Base-by-base conservation (phyloP, 495 filamentous ascomycete species). In the Penicillium desertorum region DNA sequence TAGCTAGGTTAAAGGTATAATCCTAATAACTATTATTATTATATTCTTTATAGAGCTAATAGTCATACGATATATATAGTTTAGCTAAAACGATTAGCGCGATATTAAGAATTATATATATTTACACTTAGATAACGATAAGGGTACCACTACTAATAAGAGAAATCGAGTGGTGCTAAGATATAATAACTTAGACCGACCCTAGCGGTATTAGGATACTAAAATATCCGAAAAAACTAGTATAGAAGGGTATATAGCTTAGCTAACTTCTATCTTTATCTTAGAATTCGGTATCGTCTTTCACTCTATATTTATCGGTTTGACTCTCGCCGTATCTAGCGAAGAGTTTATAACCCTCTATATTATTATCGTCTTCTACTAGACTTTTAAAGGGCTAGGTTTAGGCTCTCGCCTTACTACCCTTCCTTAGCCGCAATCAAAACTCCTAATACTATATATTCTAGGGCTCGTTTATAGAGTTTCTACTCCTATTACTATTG, bases 41-140 rank as follows among this genome's bases (percentile, higher is more conserved):
- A 84, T 96, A 74, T 96, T 96, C 72, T 88, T 94, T 57, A 78
- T 95, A 51, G 92, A 96, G 65, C 70, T 96, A 34, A 79, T 96
- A 74, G 86, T 88, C 22, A 86, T 89, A 74, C 84, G 88, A 16
- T 91, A 83, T 68, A 86, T 87, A 20, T 81, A 81, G 39, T 89
- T 91, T 60, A 84, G 83, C 16, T 70, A 85, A 51, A 67, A 61
- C 32, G 74, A 87, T 59, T 50, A 65, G 11, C 58, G 57, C 16
- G 65, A 54, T 56, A 1, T 8, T 29, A 6, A 29, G 27, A 29
- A 29, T 29, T 6, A 6, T 6, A 29, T 29, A 29, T 9, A 30
- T 30, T 30, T 9, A 30, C 9, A 30, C 29, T 9, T 30, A 1
- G 29, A 30, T 3, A 3, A 30, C 29, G 8, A 10, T 30, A 9